phyloP scores from a whole-genome alignment of 768 basidiomycete species.

The Suillus tomentosus region DNA sequence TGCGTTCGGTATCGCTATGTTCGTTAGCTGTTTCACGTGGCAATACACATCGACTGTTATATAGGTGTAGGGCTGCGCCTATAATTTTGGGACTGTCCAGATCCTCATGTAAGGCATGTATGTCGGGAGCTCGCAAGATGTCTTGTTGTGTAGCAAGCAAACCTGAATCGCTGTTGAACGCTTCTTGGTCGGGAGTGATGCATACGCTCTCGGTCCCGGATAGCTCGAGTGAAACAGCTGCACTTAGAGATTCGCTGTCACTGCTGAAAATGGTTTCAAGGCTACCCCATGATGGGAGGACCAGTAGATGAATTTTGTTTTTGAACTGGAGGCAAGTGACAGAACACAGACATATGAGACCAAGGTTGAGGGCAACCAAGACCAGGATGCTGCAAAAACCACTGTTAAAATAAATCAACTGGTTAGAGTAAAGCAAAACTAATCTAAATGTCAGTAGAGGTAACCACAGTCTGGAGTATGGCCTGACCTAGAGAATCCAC shows the following conservation, averaged over 20 bases:
- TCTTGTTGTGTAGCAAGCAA: not conserved
- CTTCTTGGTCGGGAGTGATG: not conserved
- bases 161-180: not conserved
- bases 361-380: not conserved
- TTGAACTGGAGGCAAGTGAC: not conserved
- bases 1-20: not conserved
- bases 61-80: too few relatives aligned
- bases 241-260: not conserved
- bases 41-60: not conserved
- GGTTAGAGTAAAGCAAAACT: not conserved
- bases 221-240: too few relatives aligned
- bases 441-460: not conserved
- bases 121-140: not conserved
- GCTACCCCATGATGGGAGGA: not conserved
- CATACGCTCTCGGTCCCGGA: not conserved
- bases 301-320: not conserved
- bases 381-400: not conserved
- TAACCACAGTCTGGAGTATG: not conserved
- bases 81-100: not conserved
- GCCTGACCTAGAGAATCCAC: slow-evolving; percentile 5
- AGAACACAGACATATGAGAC: not conserved
- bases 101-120: not conserved
- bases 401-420: not conserved
- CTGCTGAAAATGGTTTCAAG: not conserved
- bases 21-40: not conserved